A percentile compares a stretch with the other conserved stretches of the same genome.
Conservation (phyloP, 495 filamentous ascomycete species). For the Massariosphaeria phaeospora region DNA sequence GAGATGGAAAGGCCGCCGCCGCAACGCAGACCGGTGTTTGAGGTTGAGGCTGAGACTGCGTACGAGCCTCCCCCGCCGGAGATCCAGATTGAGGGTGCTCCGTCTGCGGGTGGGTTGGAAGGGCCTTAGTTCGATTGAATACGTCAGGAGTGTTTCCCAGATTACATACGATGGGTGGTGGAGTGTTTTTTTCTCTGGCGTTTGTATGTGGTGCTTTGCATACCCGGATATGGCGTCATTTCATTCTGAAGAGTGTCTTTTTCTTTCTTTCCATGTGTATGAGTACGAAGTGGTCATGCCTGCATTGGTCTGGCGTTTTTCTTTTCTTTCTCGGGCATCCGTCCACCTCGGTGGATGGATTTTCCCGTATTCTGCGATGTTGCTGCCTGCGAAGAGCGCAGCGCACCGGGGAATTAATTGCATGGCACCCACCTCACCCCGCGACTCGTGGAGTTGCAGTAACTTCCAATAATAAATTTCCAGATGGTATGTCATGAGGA, state of each 20-base stretch:
- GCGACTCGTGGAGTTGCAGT: too few species aligned
- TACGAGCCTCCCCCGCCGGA: slow-evolving; percentile 17
- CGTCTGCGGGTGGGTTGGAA: neutral
- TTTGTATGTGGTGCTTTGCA: neutral
- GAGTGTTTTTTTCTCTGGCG: too few species aligned
- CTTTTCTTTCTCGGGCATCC: neutral
- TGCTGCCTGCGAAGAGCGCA: too few species aligned
- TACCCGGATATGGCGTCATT: neutral
- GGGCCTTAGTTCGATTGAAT: slow-evolving; percentile 2
- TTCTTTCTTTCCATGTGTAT: neutral
- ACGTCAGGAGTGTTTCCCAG: neutral
- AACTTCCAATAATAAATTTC: too few species aligned
- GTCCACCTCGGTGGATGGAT: neutral
- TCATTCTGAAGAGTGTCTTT: too few species aligned
- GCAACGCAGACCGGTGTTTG: slow-evolving; percentile 2
- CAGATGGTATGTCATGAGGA: too few species aligned
- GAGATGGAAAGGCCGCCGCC: slow-evolving; percentile 11
- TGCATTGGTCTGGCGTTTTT: slow-evolving; percentile 4
- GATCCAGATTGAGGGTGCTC: slow-evolving; percentile 11
- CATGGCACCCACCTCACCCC: too few species aligned
- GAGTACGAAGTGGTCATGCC: neutral
- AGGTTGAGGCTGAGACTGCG: slow-evolving; percentile 11
- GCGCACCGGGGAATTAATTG: too few species aligned
- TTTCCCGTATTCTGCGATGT: neutral
- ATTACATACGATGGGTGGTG: slow-evolving; percentile 7